These are phyloP conservation scores for Spencermartinsiella ligniputridi DNA, from an alignment of 1,139 yeast genomes.

Conservation along the genomic window DNA sequence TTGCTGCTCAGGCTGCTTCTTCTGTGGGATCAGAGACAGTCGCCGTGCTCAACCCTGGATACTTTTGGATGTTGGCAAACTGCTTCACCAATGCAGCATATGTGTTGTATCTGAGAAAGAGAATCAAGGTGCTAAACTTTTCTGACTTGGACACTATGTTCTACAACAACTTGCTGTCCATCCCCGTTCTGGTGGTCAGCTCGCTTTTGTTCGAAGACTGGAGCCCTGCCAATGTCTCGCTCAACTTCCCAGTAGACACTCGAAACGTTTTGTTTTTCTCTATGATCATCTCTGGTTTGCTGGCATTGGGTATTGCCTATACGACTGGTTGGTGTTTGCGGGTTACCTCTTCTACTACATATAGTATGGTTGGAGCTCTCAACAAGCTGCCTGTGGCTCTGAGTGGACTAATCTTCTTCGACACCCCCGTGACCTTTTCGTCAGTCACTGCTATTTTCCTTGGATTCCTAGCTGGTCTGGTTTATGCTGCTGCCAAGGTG, in stretches of 20 bases:
- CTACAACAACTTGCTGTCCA: conserved; percentile 88
- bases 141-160: conserved; percentile 98
- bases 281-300: conserved; percentile 88
- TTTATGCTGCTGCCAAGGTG: conserved; percentile 88
- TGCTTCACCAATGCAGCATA: conserved; percentile 92
- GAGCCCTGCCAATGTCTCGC: conserved; percentile 69
- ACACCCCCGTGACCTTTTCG: conserved; percentile 90
- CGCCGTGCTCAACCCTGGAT: conserved; percentile 60
- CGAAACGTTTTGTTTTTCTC: conserved; percentile 66
- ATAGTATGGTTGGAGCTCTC: conserved; percentile 98
- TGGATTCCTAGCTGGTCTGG: conserved; percentile 92
- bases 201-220: conserved; percentile 87
- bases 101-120: conserved; percentile 91
- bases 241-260: conserved; percentile 72
- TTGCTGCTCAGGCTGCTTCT: conserved; percentile 24
- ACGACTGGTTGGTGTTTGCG: conserved; percentile 99
- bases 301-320: conserved; percentile 95
- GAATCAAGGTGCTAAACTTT: conserved; percentile 94
- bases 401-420: conserved; percentile 89
- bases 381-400: conserved; percentile 97
- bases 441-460: conserved; percentile 84
- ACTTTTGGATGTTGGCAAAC: conserved; percentile 94
- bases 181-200: conserved; percentile 76
- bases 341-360: conserved; percentile 96
- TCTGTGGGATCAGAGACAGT: conserved; percentile 32